phyloP scores from a whole-genome alignment of 805 yeast genomes.

The Blastobotrys robertii region DNA sequence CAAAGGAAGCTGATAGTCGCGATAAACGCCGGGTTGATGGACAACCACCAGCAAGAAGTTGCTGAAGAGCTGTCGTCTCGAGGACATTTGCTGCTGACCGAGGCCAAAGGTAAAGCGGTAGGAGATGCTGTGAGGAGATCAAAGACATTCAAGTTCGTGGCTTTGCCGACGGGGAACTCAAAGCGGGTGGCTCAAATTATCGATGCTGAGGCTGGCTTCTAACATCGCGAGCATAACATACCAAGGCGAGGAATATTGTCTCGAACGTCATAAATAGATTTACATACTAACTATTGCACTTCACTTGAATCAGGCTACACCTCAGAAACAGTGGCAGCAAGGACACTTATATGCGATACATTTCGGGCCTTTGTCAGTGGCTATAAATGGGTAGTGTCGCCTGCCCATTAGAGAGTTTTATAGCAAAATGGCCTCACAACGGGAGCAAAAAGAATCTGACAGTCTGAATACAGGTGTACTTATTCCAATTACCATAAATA shows the following conservation, averaged over 20 bases:
- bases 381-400: too few species aligned
- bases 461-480: not conserved
- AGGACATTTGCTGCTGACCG: slow-evolving; percentile 23
- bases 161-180: slow-evolving; percentile 12
- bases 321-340: too few species aligned
- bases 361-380: too few species aligned
- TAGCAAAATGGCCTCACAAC: too few species aligned
- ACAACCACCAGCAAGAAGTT: slow-evolving; percentile 76
- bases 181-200: slow-evolving; percentile 12
- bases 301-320: too few species aligned
- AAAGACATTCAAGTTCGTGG: slow-evolving; percentile 5
- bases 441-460: not conserved
- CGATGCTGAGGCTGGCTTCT: slow-evolving; percentile 13
- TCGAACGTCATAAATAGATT: too few species aligned
- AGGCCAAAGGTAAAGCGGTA: slow-evolving; percentile 1
- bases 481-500: not conserved
- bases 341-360: too few species aligned
- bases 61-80: slow-evolving; percentile 43
- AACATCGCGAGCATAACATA: too few species aligned
- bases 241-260: too few species aligned
- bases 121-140: slow-evolving; percentile 1
- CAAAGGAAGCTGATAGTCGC: slow-evolving; percentile 56
- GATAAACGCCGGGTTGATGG: slow-evolving; percentile 64
- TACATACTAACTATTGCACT: too few species aligned
- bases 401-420: too few species aligned